phyloP scores from a whole-genome alignment of 805 yeast species.

The Ogataea angusta region DNA sequence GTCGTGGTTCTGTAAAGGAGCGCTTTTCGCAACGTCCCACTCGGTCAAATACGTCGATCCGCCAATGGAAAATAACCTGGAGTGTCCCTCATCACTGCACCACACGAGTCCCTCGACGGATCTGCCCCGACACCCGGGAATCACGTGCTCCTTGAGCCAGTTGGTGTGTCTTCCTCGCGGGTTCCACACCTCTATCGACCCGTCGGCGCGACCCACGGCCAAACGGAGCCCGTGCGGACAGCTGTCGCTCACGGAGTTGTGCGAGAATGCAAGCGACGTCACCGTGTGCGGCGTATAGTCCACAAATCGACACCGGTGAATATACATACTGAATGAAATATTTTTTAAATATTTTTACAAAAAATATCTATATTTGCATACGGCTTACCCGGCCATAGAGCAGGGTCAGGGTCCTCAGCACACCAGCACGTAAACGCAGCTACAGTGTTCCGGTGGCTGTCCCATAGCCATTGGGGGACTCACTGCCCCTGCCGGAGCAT shows the following conservation, averaged over 20 bases:
- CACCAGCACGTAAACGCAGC: too few species aligned
- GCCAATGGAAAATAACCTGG: constrained; percentile 87
- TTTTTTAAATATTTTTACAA: constrained; percentile 1
- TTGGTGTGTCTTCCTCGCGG: constrained; percentile 53
- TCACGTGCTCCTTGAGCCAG: constrained; percentile 75
- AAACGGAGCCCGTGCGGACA: constrained; percentile 62
- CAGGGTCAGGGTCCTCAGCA: neutral
- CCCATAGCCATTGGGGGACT: too few species aligned
- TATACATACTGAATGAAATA: constrained; percentile 45
- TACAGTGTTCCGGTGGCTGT: too few species aligned
- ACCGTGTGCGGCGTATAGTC: constrained; percentile 83
- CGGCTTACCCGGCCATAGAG: constrained; percentile 6
- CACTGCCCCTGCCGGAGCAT: too few species aligned
- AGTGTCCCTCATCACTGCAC: constrained; percentile 47
- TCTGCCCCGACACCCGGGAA: constrained; percentile 78
- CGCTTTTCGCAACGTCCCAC: constrained; percentile 78
- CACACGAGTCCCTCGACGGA: constrained; percentile 89
- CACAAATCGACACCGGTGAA: constrained; percentile 90
- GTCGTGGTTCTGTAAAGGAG: constrained; percentile 72
- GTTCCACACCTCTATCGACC: constrained; percentile 95
- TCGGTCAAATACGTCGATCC: constrained; percentile 90
- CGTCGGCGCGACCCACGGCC: constrained; percentile 91
- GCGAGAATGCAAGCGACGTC: constrained; percentile 78
- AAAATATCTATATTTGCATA: neutral
- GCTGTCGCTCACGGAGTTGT: constrained; percentile 42